Evolutionary conservation across 495 filamentous ascomycete species (phyloP), one percentile per base, ranked within the genome.

Genomic region (Daldinia bambusicola): DNA sequence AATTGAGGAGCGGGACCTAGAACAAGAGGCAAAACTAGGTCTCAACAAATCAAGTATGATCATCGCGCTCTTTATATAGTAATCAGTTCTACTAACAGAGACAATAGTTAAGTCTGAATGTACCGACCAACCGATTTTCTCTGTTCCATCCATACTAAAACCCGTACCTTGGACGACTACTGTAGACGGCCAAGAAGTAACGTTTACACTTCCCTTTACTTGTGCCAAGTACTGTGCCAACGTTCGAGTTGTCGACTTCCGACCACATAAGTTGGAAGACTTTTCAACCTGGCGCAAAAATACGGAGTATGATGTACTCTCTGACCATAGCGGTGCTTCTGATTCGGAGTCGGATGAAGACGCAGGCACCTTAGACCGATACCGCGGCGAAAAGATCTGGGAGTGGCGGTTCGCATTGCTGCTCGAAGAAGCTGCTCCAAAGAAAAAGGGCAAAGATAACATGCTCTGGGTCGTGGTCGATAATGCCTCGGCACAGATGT

Each of bases 211-310:
- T 85, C 57, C 93, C 1, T 97, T 97, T 72, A 84, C 89, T 45
- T 93, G 93, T 75, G 76, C 86, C 57, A 92, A 91, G 59, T 96
- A 93, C 73, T 85, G 83, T 14, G 81, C 86, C 14, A 77, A 79
- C 36, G 90, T 91, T 48, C 90, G 92, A 30, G 90, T 97, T 1
- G 84, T 97, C 14, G 92, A 97, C 76, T 98, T 93, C 80, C 88
- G 84, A 36, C 95, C 95, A 1, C 79, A 80, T 14, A 83, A 83
- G 2, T 78, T 99, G 9, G 87, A 89, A 66, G 88, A 97, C 63
- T 98, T 98, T 70, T 81, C 92, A 12, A 82, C 87, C 4, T 80
- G 80, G 58, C 80, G 80, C 18, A 80, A 80, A 38, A 68, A 72
- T 38, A 75, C 74, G 16, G 78, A 87, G 45, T 85, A 76, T 59